Evolutionary conservation across 2,329 filamentous ascomycete genomes (phyloP), one percentile per base, ranked within the genome.

Genomic region (Aspergillus caelatus): DNA sequence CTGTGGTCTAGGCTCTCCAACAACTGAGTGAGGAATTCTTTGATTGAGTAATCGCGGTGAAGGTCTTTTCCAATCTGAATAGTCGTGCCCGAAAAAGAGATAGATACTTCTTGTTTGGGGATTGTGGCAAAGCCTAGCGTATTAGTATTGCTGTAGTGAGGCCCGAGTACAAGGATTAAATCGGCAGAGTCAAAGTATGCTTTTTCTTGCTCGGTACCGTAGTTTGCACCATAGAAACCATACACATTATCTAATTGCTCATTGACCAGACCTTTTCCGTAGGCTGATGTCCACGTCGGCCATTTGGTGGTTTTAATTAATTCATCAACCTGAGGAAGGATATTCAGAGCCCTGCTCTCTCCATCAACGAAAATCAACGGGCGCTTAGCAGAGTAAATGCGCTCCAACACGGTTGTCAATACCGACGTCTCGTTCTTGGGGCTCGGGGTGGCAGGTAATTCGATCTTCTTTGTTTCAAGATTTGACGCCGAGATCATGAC

Each of bases 31-130:
- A 97, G 83, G 21, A 96, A 91, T 57, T 90, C 89, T 64, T 88
- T 88, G 89, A 95, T 94, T 64, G 88, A 85, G 10, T 95, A 85
- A 54, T 89, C 88, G 0, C 91, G 90, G 74, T 94, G 96, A 68
- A 91, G 88, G 0, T 91, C 91, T 28, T 26, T 61, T 58, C 90
- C 85, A 52, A 96, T 91, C 59, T 87, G 86, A 70, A 91, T 88
- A 68, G 88, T 85, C 64, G 86, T 88, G 74, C 88, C 91, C 79
- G 95, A 91, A 72, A 97, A 89, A 69, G 94, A 90, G 71, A 97
- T 92, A 2, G 90, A 91, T 66, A 89, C 89, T 57, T 94, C 86
- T 72, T 92, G 88, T 1, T 88, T 90, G 41, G 92, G 89, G 65
- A 89, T 86, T 75, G 94, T 93, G 0, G 90, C 91, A 81, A 94